Conservation (phyloP, 768 basidiomycete genomes). For the Suillus placidus region DNA sequence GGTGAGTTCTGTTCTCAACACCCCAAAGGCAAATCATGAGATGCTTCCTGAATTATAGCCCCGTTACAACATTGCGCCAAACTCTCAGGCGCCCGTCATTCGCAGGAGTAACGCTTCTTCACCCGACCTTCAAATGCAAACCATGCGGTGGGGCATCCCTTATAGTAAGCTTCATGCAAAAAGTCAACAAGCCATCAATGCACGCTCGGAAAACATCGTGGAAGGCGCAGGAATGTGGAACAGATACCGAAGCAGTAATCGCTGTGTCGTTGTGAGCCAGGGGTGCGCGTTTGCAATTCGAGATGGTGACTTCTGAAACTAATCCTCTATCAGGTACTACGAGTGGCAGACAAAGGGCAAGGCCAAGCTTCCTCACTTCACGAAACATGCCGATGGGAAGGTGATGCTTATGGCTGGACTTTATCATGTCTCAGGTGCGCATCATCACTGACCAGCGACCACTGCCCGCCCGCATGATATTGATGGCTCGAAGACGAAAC, state of each 20-base stretch:
- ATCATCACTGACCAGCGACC: background rate
- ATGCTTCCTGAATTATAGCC: conserved; percentile 30
- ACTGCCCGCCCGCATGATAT: background rate
- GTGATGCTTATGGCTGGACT: conserved; percentile 88
- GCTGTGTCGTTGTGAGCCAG: conserved; percentile 84
- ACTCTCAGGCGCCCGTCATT: conserved; percentile 76
- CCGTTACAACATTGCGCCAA: conserved; percentile 85
- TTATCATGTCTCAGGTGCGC: conserved; percentile 53
- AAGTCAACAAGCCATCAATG: conserved; percentile 84
- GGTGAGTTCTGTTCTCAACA: conserved; percentile 30
- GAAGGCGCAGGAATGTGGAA: conserved; percentile 85
- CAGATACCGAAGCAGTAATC: conserved; percentile 74
- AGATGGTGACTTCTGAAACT: background rate
- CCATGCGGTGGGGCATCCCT: conserved; percentile 92
- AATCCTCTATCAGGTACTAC: conserved; percentile 66
- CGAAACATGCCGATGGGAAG: conserved; percentile 60
- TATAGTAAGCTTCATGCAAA: conserved; percentile 56
- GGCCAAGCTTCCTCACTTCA: conserved; percentile 80
- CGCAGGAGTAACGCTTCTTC: conserved; percentile 40
- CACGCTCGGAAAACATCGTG: conserved; percentile 79
- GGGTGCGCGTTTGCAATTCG: conserved; percentile 46
- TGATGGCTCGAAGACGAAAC: conserved; percentile 44
- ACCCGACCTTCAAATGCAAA: conserved; percentile 60
- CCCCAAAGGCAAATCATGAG: background rate
- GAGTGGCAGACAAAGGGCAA: conserved; percentile 92